Evolutionary conservation across 352 stramenopile species (phyloP).

Genomic region (Stramenopiles sp.): DNA sequence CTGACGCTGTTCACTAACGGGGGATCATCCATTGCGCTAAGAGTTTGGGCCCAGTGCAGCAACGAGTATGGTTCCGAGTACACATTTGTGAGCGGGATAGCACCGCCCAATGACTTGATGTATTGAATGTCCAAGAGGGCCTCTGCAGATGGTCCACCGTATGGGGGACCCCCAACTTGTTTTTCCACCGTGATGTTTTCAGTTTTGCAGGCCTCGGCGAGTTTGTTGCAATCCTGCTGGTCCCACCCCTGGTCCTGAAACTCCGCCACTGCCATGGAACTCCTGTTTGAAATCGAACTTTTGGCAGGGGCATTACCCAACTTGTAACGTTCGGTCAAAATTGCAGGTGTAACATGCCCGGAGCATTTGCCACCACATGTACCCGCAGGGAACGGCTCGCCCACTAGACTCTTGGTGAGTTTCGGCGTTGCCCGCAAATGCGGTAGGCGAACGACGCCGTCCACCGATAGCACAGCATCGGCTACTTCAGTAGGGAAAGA

Average conservation of each 20-base stretch:
- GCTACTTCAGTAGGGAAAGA: too few species aligned
- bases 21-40: neutral
- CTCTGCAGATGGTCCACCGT: conserved; percentile 24
- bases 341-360: too few species aligned
- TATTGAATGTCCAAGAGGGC: conserved; percentile 68
- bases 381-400: too few species aligned
- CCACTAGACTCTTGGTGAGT: too few species aligned
- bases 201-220: neutral
- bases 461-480: too few species aligned
- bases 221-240: neutral
- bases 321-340: too few species aligned
- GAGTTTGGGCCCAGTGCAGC: neutral
- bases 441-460: too few species aligned
- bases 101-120: conserved; percentile 40
- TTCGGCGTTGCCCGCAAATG: too few species aligned
- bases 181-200: neutral
- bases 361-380: too few species aligned
- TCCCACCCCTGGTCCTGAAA: neutral
- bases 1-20: neutral
- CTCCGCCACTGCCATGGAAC: neutral
- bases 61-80: neutral
- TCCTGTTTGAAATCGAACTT: too few species aligned
- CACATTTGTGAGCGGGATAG: neutral
- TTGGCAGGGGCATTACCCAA: too few species aligned
- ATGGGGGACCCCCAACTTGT: too few species aligned